Base-by-base conservation (phyloP, 306 rosid genomes). In the Rubus parviflorus region DNA sequence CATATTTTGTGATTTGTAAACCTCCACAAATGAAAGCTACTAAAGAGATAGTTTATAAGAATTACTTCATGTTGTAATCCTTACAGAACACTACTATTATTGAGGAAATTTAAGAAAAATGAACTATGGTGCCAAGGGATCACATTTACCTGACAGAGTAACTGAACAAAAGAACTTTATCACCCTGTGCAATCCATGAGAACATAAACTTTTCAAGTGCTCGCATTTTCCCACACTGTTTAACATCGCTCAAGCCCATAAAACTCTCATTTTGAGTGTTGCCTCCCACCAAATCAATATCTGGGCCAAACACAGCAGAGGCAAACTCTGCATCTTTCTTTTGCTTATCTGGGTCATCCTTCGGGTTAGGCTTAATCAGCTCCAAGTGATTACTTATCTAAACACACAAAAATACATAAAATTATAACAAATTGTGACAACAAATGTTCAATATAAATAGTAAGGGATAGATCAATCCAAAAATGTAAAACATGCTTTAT, bases 351-450 rank as follows among this genome's bases (percentile, higher is more conserved):
- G 85, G 86, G 63, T 90, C 98, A 74, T 94, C 98, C 77, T 73
- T 94, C 4, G 92, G 90, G 81, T 89, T 94, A 68, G 98, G 94
- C 87, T 94, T 92, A 70, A 94, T 92, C 84, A 94, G 81, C 88
- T 94, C 98, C 81, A 92, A 85, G 88, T 92, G 98, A 85, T 92
- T 94, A 83, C 97, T 90, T 88, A 94, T 87, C 98, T 94, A 80
- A 69, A 67, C 49, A 80, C 47, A 72, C 69, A 61, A 25, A 79
- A 42, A 61, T 22, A 52, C 49, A 56, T 13, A 72, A 38, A 57
- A 22, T 22, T 46, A 71, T 38, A 38, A 43, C 35, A 37, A 41
- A 48, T 49, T 13, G 6, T 20, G 23, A 37, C 25, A 66, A 7
- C 56, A 22, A 35, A 20, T 22, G 49, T 53, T 30, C 35, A 30